These are phyloP conservation scores for Onygenales sp. DNA, from an alignment of 2,329 filamentous ascomycete genomes.

Conservation along the genomic window DNA sequence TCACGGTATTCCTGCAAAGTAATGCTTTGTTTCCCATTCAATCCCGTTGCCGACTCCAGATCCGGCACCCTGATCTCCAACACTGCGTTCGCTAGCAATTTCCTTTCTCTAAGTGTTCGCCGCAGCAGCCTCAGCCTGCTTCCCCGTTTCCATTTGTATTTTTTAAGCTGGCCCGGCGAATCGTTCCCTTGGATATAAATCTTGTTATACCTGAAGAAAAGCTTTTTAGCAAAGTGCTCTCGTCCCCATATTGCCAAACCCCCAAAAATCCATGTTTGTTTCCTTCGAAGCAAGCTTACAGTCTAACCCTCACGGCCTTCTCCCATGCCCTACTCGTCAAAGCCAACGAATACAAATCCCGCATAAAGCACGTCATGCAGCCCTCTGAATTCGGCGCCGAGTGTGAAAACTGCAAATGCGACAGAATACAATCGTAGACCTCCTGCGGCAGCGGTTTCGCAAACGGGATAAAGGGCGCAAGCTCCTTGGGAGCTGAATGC, in stretches of 20 bases:
- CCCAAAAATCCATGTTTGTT: background rate
- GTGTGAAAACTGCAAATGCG: slow-evolving; percentile 41
- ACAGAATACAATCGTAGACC: slow-evolving; percentile 46
- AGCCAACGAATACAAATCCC: slow-evolving; percentile 44
- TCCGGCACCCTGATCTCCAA: slow-evolving; percentile 45
- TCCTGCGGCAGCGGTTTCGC: slow-evolving; percentile 42
- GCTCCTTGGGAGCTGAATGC: slow-evolving; percentile 24
- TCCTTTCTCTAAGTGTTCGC: slow-evolving; percentile 44
- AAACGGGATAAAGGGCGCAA: slow-evolving; percentile 14
- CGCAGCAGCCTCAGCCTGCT: slow-evolving; percentile 45
- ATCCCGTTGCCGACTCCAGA: slow-evolving; percentile 31
- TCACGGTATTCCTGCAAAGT: slow-evolving; percentile 42
- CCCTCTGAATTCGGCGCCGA: slow-evolving; percentile 27
- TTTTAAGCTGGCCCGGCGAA: slow-evolving; percentile 36
- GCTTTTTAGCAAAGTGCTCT: slow-evolving; percentile 7
- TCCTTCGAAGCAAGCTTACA: slow-evolving; percentile 34
- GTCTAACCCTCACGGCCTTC: slow-evolving; percentile 38
- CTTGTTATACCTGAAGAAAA: slow-evolving; percentile 35
- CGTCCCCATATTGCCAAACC: background rate
- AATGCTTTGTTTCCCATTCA: slow-evolving; percentile 30
- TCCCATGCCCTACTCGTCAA: slow-evolving; percentile 50
- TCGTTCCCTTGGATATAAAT: slow-evolving; percentile 42
- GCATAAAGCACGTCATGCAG: slow-evolving; percentile 46
- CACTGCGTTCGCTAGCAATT: slow-evolving; percentile 42
- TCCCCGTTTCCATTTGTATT: slow-evolving; percentile 39